Base-by-base conservation (phyloP, 352 stramenopile genomes). In the Phytophthora kernoviae region DNA sequence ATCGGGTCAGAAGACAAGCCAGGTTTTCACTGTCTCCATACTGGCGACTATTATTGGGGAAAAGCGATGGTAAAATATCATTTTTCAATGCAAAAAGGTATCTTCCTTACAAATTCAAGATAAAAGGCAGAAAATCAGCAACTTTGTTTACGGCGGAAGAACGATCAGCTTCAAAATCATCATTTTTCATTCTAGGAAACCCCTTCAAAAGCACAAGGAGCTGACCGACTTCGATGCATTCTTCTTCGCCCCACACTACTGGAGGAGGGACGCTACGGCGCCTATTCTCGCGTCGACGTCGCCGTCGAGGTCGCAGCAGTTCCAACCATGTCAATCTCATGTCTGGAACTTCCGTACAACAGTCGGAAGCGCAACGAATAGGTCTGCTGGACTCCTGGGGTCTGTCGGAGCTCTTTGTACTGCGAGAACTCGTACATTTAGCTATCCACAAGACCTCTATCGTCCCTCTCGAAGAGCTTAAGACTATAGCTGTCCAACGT, bases 341-440 rank as follows among this genome's bases (percentile, higher is more conserved):
- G 18, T 33, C 43, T 20, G 53, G 30, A 36, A 49, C 48, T 2
- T 39, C 62, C 22, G 43, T 54, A 22, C 55, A 75, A 20, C 58
- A 59, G n/a, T 46, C 63, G 20, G 51, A 60, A 51, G 54, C 24
- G 30, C 57, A 53, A 18, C 68, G 68, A 7, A 69, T 62, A 12
- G 67, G 59, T 41, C 66, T 78, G 21, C 50, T 90, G 27, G 70
- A 92, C 62, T 69, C 68, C 33, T 89, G 79, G 66, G 72, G 62
- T 15, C 64, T 77, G 17, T 67, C 80, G 11, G 83, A 92, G 69
- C 66, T 92, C 49, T 75, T 70, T 33, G 70, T 74, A 47, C 70
- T 92, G 44, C 77, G 79, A 33, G 70, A 78, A 30, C 68, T 89
- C 14, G 80, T 88, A 2, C 72, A 79, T 37, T 6, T 73, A 27